Evolutionary conservation across 331 rosid species (phyloP), one percentile per base, ranked within the genome.

Genomic region (Pyracantha coccinea): DNA sequence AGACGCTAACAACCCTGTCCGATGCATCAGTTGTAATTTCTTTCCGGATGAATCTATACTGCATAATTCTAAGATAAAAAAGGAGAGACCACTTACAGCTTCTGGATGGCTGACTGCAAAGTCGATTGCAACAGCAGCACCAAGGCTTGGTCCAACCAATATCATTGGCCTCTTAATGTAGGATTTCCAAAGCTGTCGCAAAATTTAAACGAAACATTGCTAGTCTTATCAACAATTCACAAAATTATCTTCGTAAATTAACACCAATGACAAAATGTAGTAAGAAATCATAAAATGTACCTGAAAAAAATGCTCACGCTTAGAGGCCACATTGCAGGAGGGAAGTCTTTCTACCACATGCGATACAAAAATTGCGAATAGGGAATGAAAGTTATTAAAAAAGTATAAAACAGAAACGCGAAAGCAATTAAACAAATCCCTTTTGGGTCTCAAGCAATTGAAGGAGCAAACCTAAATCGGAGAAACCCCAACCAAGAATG

Each of bases 401-500:
- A 15, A 20, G 29, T 8, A 47, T 60, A 24, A 76, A 60, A 45
- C 16, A 71, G 21, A 38, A 27, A 66, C 12, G 69, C 24, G 16
- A 65, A 63, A 78, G 71, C 53, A 77, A 66, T 55, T 47, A 74
- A 74, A 78, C 83, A 78, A n/a, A 52, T 54, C 47, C 23, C 4
- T 19, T n/a, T 66, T 12, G n/a, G n/a, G 17, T 66, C 71, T 10
- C 41, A 50, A 19, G 25, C 31, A 70, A 69, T 19, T 3, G 38
- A 4, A 14, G 27, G 24, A 70, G 58, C 47, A 9, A 54, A 94
- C 97, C 97, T 87, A 92, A 78, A 88, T 92, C 95, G 78, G 91
- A 91, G 88, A 94, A 94, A 66, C 99, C 97, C 98, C 97, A 94
- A 68, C 98, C 98, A 83, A 91, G 97, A 82, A 90, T 90, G 79